A percentile compares a stretch with the other conserved stretches of the same genome.
Evolutionary conservation across 1,139 yeast species (phyloP).

Genomic region (Diutina scorzettiae): DNA sequence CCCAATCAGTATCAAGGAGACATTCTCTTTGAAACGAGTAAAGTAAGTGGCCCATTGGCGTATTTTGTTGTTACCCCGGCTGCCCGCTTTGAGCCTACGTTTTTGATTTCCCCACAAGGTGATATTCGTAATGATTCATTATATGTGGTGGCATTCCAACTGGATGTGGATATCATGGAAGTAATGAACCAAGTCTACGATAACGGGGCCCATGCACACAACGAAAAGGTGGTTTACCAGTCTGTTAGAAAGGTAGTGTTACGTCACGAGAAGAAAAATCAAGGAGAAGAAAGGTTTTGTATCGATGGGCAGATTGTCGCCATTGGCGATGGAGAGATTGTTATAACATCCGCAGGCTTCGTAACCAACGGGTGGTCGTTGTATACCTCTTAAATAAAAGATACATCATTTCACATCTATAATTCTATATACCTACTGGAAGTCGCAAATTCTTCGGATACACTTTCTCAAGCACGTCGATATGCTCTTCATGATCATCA

Average conservation of each 20-base stretch:
- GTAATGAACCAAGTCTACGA: slow-evolving; percentile 51
- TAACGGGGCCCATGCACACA: slow-evolving; percentile 40
- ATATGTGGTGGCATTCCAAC: slow-evolving; percentile 42
- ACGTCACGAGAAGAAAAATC: background rate
- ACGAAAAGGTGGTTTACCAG: slow-evolving; percentile 32
- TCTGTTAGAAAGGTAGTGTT: too few relatives aligned
- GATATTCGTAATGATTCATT: slow-evolving; percentile 36
- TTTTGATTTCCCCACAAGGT: slow-evolving; percentile 65
- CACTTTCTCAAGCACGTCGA: background rate
- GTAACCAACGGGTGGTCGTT: background rate
- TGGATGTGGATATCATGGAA: slow-evolving; percentile 34
- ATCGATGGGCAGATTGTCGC: slow-evolving; percentile 1
- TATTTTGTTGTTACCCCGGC: slow-evolving; percentile 59
- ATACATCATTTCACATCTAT: too few relatives aligned
- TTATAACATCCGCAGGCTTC: background rate
- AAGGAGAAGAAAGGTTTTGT: background rate
- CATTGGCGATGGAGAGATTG: background rate
- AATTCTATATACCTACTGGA: too few relatives aligned
- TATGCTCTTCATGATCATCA: background rate
- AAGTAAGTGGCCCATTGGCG: slow-evolving; percentile 37
- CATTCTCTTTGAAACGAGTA: too few relatives aligned
- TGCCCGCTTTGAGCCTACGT: slow-evolving; percentile 52
- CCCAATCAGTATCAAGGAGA: slow-evolving; percentile 44
- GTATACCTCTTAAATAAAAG: background rate
- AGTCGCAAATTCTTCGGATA: background rate